Evolutionary conservation across 164 flowering plant species (phyloP).

Genomic region (Houttuynia cordata): DNA sequence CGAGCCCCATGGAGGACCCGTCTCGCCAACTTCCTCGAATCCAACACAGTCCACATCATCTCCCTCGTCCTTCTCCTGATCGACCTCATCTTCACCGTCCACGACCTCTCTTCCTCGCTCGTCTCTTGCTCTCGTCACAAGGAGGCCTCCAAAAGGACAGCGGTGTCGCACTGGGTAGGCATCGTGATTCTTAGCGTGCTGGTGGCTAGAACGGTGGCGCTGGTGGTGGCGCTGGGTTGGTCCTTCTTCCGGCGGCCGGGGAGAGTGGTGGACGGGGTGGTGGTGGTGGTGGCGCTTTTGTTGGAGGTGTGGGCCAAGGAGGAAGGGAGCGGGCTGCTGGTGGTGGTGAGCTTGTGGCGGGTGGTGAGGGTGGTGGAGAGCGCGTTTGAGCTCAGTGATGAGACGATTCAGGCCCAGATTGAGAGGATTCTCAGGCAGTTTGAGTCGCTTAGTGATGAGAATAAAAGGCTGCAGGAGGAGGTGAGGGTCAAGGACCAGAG

Average conservation of each 20-base stretch:
- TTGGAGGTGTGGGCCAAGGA: constrained; percentile 27
- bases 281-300: constrained; percentile 33
- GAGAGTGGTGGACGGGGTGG: constrained; percentile 36
- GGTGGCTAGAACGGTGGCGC: constrained; percentile 18
- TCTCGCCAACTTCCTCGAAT: constrained; percentile 37
- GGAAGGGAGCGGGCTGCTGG: constrained; percentile 40
- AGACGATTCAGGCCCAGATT: constrained; percentile 46
- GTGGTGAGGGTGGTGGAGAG: constrained; percentile 48
- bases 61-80: constrained; percentile 28
- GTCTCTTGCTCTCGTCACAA: constrained; percentile 13
- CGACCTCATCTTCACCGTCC: constrained; percentile 33
- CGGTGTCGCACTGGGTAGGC: constrained; percentile 39
- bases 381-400: constrained; percentile 57
- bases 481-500: constrained; percentile 21
- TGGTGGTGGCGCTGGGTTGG: constrained; percentile 28
- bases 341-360: constrained; percentile 58
- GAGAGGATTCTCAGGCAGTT: constrained; percentile 14
- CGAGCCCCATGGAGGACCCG: constrained; percentile 36
- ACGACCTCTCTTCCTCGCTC: constrained; percentile 49
- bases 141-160: not conserved
- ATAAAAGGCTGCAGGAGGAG: constrained; percentile 15
- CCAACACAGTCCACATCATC: constrained; percentile 20
- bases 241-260: constrained; percentile 35
- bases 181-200: too few relatives aligned
- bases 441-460: constrained; percentile 27